Percentiles rank a stretch among this genome's conserved stretches.
Evolutionary conservation across 768 basidiomycete genomes (phyloP).

Genomic region (Jaapia argillacea): DNA sequence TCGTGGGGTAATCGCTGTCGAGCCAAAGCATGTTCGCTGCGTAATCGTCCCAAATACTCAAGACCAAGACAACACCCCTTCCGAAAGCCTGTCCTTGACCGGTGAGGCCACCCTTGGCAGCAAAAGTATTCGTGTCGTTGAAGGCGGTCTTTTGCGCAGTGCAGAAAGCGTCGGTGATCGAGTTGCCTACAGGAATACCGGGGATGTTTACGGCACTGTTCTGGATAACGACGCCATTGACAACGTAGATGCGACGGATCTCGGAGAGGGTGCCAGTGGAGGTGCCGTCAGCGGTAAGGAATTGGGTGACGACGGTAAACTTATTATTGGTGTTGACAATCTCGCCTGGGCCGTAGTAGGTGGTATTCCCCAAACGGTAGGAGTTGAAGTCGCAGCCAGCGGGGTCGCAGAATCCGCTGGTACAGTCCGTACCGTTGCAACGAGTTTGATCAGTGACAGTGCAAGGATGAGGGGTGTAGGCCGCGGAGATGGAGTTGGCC

Average conservation of each 20-base stretch:
- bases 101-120: no score
- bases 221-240: conserved; percentile 39
- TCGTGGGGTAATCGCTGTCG: no score
- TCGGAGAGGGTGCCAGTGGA: no score
- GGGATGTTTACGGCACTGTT: conserved; percentile 39
- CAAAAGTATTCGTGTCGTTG: conserved; percentile 31
- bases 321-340: conserved; percentile 39
- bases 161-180: no score
- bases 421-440: conserved; percentile 31
- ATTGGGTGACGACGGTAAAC: no score
- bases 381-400: conserved; percentile 60
- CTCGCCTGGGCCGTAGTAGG: conserved; percentile 36
- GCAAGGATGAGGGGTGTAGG: no score
- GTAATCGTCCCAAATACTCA: no score
- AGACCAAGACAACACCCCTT: conserved; percentile 39
- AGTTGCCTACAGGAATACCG: conserved; percentile 27
- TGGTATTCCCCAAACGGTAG: conserved; percentile 38
- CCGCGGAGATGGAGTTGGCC: no score
- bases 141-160: conserved; percentile 33
- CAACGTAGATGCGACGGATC: conserved; percentile 46
- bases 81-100: conserved; percentile 27
- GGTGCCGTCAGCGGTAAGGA: no score
- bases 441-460: conserved; percentile 43
- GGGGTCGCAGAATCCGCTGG: no score
- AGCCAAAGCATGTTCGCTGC: conserved; percentile 45